A percentile compares a stretch with the other conserved stretches of the same genome.
Evolutionary conservation across 805 yeast species (phyloP).

Genomic region (Wickerhamiella alocasiicola): DNA sequence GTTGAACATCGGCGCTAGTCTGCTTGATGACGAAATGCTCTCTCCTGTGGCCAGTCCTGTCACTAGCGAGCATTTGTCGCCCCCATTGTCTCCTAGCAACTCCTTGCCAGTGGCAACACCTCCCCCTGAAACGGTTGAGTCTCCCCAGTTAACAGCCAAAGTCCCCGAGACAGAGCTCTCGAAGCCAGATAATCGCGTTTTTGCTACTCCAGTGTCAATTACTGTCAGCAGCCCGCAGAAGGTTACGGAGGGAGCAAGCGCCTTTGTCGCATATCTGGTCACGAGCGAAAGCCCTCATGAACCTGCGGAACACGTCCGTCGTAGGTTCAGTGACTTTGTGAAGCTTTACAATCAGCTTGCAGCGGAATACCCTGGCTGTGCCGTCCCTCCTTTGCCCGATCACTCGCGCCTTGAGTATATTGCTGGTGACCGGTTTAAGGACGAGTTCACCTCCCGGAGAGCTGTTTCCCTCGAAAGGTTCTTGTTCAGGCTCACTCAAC

Average conservation of each 20-base stretch:
- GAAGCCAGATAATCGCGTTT: not conserved
- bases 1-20: no score
- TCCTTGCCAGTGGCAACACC: no score
- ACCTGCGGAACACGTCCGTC: conserved; percentile 36
- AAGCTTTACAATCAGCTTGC: conserved; percentile 60
- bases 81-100: no score
- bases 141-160: no score
- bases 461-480: conserved; percentile 71
- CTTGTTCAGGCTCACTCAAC: conserved; percentile 56
- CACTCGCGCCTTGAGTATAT: conserved; percentile 82
- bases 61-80: no score
- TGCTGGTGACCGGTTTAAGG: conserved; percentile 84
- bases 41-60: no score
- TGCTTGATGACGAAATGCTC: no score
- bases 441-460: conserved; percentile 72
- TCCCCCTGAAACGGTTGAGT: no score
- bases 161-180: no score
- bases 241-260: conserved; percentile 24
- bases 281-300: conserved; percentile 34
- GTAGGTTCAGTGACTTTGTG: conserved; percentile 82
- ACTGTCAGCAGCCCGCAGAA: conserved; percentile 21
- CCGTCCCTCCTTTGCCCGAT: conserved; percentile 90
- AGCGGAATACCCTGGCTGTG: conserved; percentile 71
- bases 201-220: conserved; percentile 7
- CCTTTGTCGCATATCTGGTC: conserved; percentile 62